Evolutionary conservation across 768 basidiomycete species (phyloP).

Genomic region (Coprinopsis sp.): DNA sequence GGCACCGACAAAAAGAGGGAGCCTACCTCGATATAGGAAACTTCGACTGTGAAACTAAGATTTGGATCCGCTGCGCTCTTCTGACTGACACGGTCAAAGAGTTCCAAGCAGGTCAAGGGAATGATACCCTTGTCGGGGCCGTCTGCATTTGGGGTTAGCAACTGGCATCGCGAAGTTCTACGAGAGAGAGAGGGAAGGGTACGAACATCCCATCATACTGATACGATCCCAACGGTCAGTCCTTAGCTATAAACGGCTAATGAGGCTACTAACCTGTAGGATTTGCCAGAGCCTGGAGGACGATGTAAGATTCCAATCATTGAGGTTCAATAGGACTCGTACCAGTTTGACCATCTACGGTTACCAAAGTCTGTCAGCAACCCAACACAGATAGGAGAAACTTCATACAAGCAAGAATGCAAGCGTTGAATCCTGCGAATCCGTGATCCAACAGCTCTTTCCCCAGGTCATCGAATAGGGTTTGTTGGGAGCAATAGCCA

Average conservation of each 20-base stretch:
- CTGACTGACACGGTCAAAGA: conserved; percentile 77
- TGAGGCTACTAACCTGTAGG: conserved; percentile 66
- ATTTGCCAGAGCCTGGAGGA: conserved; percentile 77
- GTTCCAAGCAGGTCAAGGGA: conserved; percentile 88
- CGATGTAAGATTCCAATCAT: neutral
- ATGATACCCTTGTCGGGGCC: conserved; percentile 97
- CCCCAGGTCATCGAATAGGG: conserved; percentile 90
- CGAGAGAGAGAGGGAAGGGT: conserved; percentile 1
- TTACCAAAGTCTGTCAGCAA: conserved; percentile 10
- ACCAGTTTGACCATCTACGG: conserved; percentile 81
- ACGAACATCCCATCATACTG: conserved; percentile 96
- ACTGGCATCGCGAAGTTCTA: conserved; percentile 3
- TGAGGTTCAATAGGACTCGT: conserved; percentile 11
- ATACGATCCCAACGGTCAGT: conserved; percentile 7
- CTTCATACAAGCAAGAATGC: conserved; percentile 95
- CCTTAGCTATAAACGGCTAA: conserved; percentile 3
- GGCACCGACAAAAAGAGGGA: neutral
- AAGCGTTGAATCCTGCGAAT: conserved; percentile 95
- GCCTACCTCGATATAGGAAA: conserved; percentile 92
- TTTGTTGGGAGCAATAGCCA: conserved; percentile 90
- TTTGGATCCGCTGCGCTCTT: conserved; percentile 62
- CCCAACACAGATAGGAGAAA: neutral
- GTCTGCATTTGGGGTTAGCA: conserved; percentile 48
- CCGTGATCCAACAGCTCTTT: conserved; percentile 93
- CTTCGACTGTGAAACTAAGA: conserved; percentile 86